Base-by-base conservation (phyloP, 768 basidiomycete species). In the Russula emetica region DNA sequence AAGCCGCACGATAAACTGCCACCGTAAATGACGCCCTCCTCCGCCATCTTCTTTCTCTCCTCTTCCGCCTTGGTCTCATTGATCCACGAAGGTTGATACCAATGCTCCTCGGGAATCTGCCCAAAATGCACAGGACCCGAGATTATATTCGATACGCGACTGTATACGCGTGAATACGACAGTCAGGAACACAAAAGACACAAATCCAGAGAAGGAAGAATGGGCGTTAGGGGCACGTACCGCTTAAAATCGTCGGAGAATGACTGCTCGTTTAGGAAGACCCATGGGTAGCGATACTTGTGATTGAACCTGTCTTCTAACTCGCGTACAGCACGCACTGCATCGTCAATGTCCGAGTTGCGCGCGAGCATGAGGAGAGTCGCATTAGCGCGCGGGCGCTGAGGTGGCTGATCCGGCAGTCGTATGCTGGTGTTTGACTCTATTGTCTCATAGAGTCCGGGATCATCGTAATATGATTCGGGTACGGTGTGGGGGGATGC, bases 291-390 rank as follows among this genome's bases (percentile, higher is more conserved):
- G 28, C 82, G 79, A 69, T 83, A 89, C 65, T 79, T 82, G 51
- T 78, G 77, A 75, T 98, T 98, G 77, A 97, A 97, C 45, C 88
- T 78, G 72, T 92, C 88, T 75, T 98, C 96, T 75, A 93, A 75
- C 72, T 89, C 82, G 67, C 82, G 82, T 68, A 94, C 85, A 66
- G 86, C 87, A 44, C 76, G 75, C 59, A 88, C 74, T 50, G 86
- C 82, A 18, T 81, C 79, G 18, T 79, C 67, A 8, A 87, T 67
- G 64, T 91, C 88, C 34, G 76, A 75, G 70, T 91, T 91, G 45
- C 87, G 79, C 45, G 83, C 87, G 51, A 98, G 83, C 75, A 76
- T 75, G 61, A 76, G 57, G 24, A 76, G 50, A 11, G 73, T 74
- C 34, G 75, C 75, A 63, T 76, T 76, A 22, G 74, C 74, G n/a